Evolutionary conservation across 1,284 basidiomycete species (phyloP), one percentile per base, ranked within the genome.

Genomic region (Ceratobasidium sp.): DNA sequence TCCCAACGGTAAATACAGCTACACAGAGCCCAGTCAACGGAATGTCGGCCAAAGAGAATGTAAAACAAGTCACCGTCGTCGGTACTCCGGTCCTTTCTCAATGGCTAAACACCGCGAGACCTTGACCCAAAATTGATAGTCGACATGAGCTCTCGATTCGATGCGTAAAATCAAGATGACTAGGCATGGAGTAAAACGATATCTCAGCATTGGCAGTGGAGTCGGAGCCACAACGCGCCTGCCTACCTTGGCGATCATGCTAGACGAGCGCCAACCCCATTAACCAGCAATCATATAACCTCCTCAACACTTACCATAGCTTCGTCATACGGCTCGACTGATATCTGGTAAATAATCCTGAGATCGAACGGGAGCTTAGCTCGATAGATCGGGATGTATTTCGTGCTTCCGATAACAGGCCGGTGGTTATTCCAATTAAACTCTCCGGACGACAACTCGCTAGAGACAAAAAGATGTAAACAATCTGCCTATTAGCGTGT

Each of bases 311-410:
- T 33, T 30, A 68, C 66, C 33, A 30, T 2, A 6, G 41, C 44
- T n/a, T 30, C 6, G 10, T 5, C 16, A 23, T 70, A 35, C 20
- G 68, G 68, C n/a, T 55, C 48, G 18, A 70, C 52, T 3, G 48
- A 50, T 3, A 70, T 70, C 1, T 20, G 5, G n/a, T 70, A 70
- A 0, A 70, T 35, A 14, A 70, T 23, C 7, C 68, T 33, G 0
- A 70, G 52, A 16, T 70, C 68, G 12, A 3, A 2, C 0, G 50
- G 52, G 1, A 70, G 12, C 30, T 44, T 70, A 16, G 67, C 50
- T 70, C 67, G 48, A 30, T 54, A 70, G n/a, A 70, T 70, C 18
- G 67, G 67, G 16, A 70, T 54, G n/a, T 70, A 54, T 18, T 33
- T 3, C 2, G 52, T 35, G 27, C 27, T 70, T 3, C 52, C 52